Evolutionary conservation across 2,329 filamentous ascomycete genomes (phyloP).

Genomic region (Clonostachys chloroleuca): DNA sequence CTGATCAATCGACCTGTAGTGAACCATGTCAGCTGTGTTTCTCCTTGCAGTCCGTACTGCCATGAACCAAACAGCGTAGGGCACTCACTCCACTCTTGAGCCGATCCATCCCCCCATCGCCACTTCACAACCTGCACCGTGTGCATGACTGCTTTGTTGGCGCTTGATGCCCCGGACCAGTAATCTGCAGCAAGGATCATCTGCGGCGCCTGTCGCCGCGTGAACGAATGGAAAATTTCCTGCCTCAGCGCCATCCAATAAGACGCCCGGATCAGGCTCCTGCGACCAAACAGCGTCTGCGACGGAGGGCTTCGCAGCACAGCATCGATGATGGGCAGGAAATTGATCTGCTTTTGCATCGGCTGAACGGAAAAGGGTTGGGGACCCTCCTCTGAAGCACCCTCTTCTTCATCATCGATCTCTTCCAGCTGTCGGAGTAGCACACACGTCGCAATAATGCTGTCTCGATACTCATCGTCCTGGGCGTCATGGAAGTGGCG

Average conservation of each 20-base stretch:
- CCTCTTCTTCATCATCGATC: constrained; percentile 28
- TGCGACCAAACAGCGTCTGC: constrained; percentile 24
- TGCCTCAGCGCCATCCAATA: constrained; percentile 36
- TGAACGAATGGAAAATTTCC: constrained; percentile 34
- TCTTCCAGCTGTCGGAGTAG: constrained; percentile 33
- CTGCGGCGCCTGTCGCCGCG: constrained; percentile 27
- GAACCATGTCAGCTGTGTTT: not conserved
- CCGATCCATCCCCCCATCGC: constrained; percentile 28
- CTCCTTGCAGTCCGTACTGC: too few species aligned
- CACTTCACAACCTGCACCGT: constrained; percentile 33
- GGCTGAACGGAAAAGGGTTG: not conserved
- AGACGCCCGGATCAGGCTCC: constrained; percentile 29
- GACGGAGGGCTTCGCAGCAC: constrained; percentile 29
- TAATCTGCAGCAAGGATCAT: constrained; percentile 25
- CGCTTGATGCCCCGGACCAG: constrained; percentile 24
- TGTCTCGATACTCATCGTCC: constrained; percentile 31
- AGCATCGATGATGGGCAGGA: constrained; percentile 32
- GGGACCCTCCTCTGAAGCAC: not conserved
- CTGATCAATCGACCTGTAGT: constrained; percentile 23
- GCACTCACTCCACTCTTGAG: constrained; percentile 22
- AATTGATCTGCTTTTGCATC: constrained; percentile 22
- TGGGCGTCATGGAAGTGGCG: constrained; percentile 26
- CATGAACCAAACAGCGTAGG: constrained; percentile 13
- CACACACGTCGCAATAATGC: constrained; percentile 31
- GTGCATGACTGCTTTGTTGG: constrained; percentile 33